Base-by-base conservation (phyloP, 768 basidiomycete species). In the Xerocomellus dryophilus region DNA sequence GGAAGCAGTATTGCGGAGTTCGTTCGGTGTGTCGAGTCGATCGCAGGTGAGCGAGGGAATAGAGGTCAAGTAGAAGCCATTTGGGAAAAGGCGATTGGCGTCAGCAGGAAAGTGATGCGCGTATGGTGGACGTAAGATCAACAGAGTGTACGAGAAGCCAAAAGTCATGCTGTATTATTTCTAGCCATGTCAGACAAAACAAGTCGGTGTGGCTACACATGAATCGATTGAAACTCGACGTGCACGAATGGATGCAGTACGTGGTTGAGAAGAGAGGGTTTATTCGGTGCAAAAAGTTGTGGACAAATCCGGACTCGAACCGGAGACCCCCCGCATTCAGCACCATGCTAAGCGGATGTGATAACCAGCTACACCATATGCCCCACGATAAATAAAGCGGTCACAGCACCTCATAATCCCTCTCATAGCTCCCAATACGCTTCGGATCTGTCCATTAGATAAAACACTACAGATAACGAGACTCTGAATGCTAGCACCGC, bases 1-100 rank as follows among this genome's bases (percentile, higher is more conserved):
- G 95, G 94, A 1, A 95, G 96, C 0, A 91, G 94, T 7, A 73
- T 95, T 23, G 70, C 79, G 11, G 89, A 86, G 55, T 96, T 96
- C 61, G 67, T 82, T n/a, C 65, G 71, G 25, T 77, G 76, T 7
- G 79, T 93, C 0, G 63, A 42, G 35, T 51, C 59, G 18, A 38
- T 23, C 4, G 38, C 27, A 1, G 50, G 47, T 2, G 50, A 50
- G 7, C 35, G 18, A 39, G 56, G 44, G 4, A 7, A 7, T 6
- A 38, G 65, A 25, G 85, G 81, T 0, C 68, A 56, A 27, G 81
- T 84, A 1, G 75, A 80, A 59, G 79, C 75, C 3, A 80, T 93
- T 1, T 86, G 83, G 80, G 86, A 90, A 63, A 76, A 71, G 57
- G 79, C 73, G 29, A 71, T 67, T 1, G 93, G 93, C 0, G 89